Evolutionary conservation across 169 alveolate genomes (phyloP).

Genomic region (Blepharisma undulans): DNA sequence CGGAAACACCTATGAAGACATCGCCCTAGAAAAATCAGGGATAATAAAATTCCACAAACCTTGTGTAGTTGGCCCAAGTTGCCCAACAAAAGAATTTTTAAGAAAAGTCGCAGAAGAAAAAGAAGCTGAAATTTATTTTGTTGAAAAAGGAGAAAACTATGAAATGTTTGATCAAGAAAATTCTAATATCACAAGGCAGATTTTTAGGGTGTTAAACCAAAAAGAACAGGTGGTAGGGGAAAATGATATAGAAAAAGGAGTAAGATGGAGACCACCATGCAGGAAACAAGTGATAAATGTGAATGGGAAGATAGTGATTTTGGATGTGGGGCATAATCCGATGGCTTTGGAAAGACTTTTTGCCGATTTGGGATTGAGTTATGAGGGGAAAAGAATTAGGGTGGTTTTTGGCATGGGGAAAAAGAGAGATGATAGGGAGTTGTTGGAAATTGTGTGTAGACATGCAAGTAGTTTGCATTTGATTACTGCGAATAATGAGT

Average conservation of each 20-base stretch:
- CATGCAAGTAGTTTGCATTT: background rate
- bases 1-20: constrained; percentile 85
- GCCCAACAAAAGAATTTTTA: constrained; percentile 54
- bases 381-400: background rate
- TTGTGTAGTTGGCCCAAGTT: constrained; percentile 87
- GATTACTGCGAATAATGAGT: background rate
- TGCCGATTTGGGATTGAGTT: constrained; percentile 33
- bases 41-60: constrained; percentile 81
- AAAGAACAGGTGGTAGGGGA: constrained; percentile 1
- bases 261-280: background rate
- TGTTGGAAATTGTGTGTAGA: background rate
- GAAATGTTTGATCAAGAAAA: constrained; percentile 72
- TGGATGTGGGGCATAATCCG: constrained; percentile 90
- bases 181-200: constrained; percentile 60
- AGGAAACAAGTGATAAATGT: background rate
- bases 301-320: constrained; percentile 40
- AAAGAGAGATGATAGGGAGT: background rate
- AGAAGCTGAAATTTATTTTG: constrained; percentile 38
- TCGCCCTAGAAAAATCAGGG: constrained; percentile 92
- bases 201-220: constrained; percentile 30
- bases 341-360: constrained; percentile 85
- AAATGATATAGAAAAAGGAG: constrained; percentile 20
- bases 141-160: constrained; percentile 45
- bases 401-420: background rate
- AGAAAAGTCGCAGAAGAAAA: constrained; percentile 56